Percentiles rank a stretch among this genome's conserved stretches.
These are phyloP conservation scores for Pseudogymnoascus sp. DNA, from an alignment of 2,329 filamentous ascomycete species.

Conservation along the genomic window DNA sequence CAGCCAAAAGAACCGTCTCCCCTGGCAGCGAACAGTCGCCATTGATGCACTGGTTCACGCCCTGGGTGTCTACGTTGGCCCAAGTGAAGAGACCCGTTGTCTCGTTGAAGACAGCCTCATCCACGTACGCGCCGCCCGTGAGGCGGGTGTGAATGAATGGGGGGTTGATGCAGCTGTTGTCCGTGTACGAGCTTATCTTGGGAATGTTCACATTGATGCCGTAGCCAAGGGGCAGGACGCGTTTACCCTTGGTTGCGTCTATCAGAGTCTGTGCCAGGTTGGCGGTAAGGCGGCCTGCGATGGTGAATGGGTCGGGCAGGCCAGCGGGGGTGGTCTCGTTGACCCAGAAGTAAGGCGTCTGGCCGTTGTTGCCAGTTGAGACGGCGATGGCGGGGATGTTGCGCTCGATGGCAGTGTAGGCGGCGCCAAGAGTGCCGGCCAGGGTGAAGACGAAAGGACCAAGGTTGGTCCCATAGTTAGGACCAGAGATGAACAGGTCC, in stretches of 20 bases:
- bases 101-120: slow-evolving; percentile 37
- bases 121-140: slow-evolving; percentile 40
- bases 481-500: slow-evolving; percentile 46
- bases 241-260: slow-evolving; percentile 18
- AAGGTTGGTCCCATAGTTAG: slow-evolving; percentile 47
- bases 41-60: slow-evolving; percentile 42
- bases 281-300: slow-evolving; percentile 34
- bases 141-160: slow-evolving; percentile 40
- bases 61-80: slow-evolving; percentile 32
- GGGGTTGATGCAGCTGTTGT: slow-evolving; percentile 34
- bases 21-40: slow-evolving; percentile 43
- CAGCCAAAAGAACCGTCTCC: slow-evolving; percentile 40
- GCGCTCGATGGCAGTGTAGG: slow-evolving; percentile 41
- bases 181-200: slow-evolving; percentile 31
- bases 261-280: slow-evolving; percentile 39
- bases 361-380: slow-evolving; percentile 35
- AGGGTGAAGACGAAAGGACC: slow-evolving; percentile 46
- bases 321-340: slow-evolving; percentile 30
- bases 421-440: slow-evolving; percentile 42
- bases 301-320: slow-evolving; percentile 34
- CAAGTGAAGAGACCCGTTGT: slow-evolving; percentile 37
- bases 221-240: slow-evolving; percentile 40
- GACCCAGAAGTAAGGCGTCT: slow-evolving; percentile 36
- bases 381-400: slow-evolving; percentile 43
- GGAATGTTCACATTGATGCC: slow-evolving; percentile 45